phyloP scores from a whole-genome alignment of 139 green algal genomes.

The Axilococcus clingmanii region DNA sequence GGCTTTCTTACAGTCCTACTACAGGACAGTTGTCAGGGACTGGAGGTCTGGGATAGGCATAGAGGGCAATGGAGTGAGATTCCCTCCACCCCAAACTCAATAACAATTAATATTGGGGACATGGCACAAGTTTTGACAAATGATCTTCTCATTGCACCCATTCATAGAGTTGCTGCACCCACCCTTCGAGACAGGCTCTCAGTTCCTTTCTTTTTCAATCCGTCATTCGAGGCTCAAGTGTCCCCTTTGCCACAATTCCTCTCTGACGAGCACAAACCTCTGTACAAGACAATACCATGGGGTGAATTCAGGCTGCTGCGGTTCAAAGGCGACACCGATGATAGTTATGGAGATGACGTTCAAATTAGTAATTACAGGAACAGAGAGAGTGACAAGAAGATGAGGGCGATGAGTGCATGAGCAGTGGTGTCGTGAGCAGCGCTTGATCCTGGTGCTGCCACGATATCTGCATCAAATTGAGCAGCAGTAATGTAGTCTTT shows the following conservation, averaged over 20 bases:
- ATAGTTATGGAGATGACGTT: conserved; percentile 2
- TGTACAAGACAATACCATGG: conserved; percentile 1
- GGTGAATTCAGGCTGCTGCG: background rate
- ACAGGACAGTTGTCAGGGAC: background rate
- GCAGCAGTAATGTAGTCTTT: no score
- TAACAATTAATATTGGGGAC: conserved; percentile 2
- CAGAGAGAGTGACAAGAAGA: no score
- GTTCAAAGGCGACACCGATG: background rate
- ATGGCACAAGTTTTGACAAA: background rate
- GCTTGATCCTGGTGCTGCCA: no score
- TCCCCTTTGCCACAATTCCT: background rate
- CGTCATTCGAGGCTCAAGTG: background rate
- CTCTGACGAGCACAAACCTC: background rate
- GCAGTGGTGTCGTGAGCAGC: no score
- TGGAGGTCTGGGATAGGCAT: conserved; percentile 2
- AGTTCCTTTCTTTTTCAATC: conserved; percentile 2
- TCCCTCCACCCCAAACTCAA: background rate
- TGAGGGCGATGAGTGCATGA: no score
- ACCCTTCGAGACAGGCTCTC: background rate
- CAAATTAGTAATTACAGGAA: conserved; percentile 7
- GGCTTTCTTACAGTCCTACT: conserved; percentile 44
- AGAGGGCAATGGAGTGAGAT: background rate
- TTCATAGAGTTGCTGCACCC: background rate
- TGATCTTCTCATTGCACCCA: background rate
- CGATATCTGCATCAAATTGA: no score